Conservation (phyloP, 2,329 filamentous ascomycete species). For the Neofusicoccum laricinum region DNA sequence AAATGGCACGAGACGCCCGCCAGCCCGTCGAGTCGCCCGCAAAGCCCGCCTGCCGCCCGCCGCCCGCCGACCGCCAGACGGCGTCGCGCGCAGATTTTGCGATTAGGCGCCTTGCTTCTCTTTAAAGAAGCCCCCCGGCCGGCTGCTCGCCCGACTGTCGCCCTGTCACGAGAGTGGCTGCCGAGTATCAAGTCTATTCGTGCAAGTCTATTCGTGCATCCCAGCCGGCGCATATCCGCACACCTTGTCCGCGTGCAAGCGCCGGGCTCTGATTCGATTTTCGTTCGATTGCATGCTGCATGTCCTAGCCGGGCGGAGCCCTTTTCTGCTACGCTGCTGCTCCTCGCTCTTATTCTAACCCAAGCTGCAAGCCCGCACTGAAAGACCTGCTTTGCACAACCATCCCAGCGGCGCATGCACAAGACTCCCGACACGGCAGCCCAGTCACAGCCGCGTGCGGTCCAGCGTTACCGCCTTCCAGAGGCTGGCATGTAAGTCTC, state of each 20-base stretch:
- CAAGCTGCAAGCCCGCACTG: conserved; percentile 32
- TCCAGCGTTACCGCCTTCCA: conserved; percentile 35
- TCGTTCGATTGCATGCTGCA: conserved; percentile 5
- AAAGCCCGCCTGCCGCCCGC: neutral
- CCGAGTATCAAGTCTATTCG: neutral
- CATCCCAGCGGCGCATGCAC: conserved; percentile 41
- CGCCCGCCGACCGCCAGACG: neutral
- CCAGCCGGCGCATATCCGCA: neutral
- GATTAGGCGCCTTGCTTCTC: conserved; percentile 15
- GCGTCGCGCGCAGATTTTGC: conserved; percentile 4
- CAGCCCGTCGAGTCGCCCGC: neutral
- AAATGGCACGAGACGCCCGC: conserved; percentile 4
- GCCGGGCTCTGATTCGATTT: conserved; percentile 17
- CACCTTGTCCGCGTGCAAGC: conserved; percentile 5
- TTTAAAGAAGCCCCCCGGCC: conserved; percentile 11
- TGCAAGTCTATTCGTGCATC: neutral
- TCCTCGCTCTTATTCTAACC: conserved; percentile 28
- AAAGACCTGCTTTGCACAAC: conserved; percentile 26
- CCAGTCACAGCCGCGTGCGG: conserved; percentile 37
- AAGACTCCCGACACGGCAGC: conserved; percentile 31
- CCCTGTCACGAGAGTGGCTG: conserved; percentile 16
- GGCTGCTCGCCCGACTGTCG: neutral
- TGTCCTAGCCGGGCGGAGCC: conserved; percentile 7
- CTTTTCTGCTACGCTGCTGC: conserved; percentile 26
- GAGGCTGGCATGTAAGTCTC: conserved; percentile 23